A percentile compares a stretch with the other conserved stretches of the same genome.
Evolutionary conservation across 345 rosid genomes (phyloP).

Genomic region (Rhizophora apiculata): DNA sequence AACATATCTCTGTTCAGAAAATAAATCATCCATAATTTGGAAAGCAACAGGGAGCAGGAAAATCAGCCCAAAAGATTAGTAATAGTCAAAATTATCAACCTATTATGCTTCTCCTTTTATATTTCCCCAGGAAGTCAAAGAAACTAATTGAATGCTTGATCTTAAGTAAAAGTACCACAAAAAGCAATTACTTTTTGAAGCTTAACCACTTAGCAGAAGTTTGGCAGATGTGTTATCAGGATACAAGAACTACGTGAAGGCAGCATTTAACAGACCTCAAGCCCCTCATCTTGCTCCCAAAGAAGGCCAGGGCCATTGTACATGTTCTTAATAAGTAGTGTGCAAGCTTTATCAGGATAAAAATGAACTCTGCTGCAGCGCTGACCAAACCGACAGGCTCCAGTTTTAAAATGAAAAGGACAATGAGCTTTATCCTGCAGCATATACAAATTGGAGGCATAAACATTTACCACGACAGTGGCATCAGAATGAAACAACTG

Average conservation of each 20-base stretch:
- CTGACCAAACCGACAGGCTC: conserved; percentile 93
- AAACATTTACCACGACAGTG: too few relatives aligned
- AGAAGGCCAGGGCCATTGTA: conserved; percentile 92
- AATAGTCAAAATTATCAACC: background rate
- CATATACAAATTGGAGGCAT: conserved; percentile 5
- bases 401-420: conserved; percentile 94
- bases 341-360: conserved; percentile 80
- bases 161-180: background rate
- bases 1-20: too few relatives aligned
- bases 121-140: background rate
- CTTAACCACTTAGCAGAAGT: background rate
- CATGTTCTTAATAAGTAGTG: conserved; percentile 90
- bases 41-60: too few relatives aligned
- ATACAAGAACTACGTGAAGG: conserved; percentile 71
- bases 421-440: conserved; percentile 95
- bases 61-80: too few relatives aligned
- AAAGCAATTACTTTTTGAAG: background rate
- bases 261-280: conserved; percentile 93
- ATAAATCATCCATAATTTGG: too few relatives aligned
- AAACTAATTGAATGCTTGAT: background rate
- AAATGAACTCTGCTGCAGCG: conserved; percentile 97
- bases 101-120: background rate
- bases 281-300: conserved; percentile 99
- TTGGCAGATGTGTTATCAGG: conserved; percentile 45
- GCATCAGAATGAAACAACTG: background rate